These are phyloP conservation scores for Amanita brunnescens DNA, from an alignment of 768 basidiomycete genomes.

Conservation along the genomic window DNA sequence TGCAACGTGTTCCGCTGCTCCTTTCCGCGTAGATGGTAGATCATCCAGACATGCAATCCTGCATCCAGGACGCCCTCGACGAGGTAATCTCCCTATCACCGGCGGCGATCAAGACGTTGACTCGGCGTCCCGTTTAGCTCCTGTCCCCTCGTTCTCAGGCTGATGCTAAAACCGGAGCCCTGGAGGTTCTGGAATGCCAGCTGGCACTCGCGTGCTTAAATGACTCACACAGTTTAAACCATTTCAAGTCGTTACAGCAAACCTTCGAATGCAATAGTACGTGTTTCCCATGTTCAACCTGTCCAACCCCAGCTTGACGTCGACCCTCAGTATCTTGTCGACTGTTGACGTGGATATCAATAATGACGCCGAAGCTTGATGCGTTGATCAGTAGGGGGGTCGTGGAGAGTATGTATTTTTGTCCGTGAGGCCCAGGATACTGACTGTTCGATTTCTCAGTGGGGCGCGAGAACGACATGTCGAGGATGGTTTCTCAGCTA, in stretches of 20 bases:
- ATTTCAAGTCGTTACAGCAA: conserved; percentile 62
- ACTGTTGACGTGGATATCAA: conserved; percentile 53
- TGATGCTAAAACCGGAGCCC: conserved; percentile 42
- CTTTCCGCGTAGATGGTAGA: conserved; percentile 11
- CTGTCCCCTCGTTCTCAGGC: conserved; percentile 50
- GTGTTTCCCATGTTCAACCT: conserved; percentile 16
- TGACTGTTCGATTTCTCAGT: conserved; percentile 6
- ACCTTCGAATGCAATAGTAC: conserved; percentile 78
- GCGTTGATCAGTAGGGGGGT: conserved; percentile 34
- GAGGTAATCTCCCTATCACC: conserved; percentile 33
- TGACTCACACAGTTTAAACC: conserved; percentile 35
- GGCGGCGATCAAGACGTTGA: background rate
- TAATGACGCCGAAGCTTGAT: conserved; percentile 43
- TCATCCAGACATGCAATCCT: conserved; percentile 29
- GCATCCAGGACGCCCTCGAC: conserved; percentile 56
- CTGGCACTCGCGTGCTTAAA: conserved; percentile 42
- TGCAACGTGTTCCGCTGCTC: conserved; percentile 1
- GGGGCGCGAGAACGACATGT: conserved; percentile 39
- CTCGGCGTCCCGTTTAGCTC: conserved; percentile 34
- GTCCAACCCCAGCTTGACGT: conserved; percentile 4
- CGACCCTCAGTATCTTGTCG: conserved; percentile 51
- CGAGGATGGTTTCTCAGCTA: conserved; percentile 42
- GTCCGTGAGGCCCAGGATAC: background rate
- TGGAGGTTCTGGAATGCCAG: conserved; percentile 45
- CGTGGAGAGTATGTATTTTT: conserved; percentile 32